Evolutionary conservation across 805 yeast species (phyloP), one percentile per base, ranked within the genome.

Genomic region (Gaillardinia entomophila): DNA sequence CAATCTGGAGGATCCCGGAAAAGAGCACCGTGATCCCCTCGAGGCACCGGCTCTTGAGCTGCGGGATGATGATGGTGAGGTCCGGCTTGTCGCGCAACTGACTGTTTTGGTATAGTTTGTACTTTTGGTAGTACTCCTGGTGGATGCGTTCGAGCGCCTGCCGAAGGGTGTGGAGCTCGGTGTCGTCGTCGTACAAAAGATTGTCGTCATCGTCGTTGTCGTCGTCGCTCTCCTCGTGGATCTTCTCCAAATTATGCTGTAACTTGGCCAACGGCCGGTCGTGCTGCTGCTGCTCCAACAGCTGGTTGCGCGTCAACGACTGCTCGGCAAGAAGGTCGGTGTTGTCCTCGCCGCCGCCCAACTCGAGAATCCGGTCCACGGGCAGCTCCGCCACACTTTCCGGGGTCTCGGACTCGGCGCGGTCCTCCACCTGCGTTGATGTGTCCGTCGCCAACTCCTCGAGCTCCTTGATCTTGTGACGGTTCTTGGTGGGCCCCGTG

Each of bases 1-100:
- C 92, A n/a, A 86, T 52, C 1, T 97, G 97, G 15, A 92, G 71
- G n/a, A 90, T 69, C 0, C 97, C 97, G 3, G 95, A 82, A 44
- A 92, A 82, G 13, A 90, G 69, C 34, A 92, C 74, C 3, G 76
- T 75, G 28, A 79, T 72, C 5, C 80, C 89, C 16, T 69, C 57
- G 37, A 90, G 76, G 2, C 88, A 88, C 36, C 68, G 48, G 6
- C 60, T 53, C 51, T 89, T 90, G 73, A 90, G 68, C n/a, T 56
- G 45, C 1, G 92, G 95, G 57, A 90, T 74, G 12, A 86, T 75
- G n/a, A 49, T 53, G 31, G 82, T 74, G 31, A 86, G 75, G 47
- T 80, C 85, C 0, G 90, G 88, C 35, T 58, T 53, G 3, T 68
- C 75, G 23, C 70, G 61, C 27, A 64, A 62, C 16, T 61, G 54